A percentile compares a stretch with the other conserved stretches of the same genome.
phyloP scores from a whole-genome alignment of 345 rosid genomes.

The Eucalyptus brandiana region DNA sequence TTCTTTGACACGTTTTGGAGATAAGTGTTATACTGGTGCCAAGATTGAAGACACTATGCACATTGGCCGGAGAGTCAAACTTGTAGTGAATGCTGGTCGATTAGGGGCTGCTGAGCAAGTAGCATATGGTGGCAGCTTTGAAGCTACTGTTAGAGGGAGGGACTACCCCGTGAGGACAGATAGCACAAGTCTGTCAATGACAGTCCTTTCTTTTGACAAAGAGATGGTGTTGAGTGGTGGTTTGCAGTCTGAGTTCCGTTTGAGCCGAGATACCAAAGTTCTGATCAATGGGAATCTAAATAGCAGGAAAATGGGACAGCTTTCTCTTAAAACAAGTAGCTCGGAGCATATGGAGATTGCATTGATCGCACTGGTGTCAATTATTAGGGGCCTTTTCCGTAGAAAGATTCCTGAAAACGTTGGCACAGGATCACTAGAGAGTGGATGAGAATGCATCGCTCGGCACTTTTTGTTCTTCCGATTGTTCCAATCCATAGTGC shows the following conservation, averaged over 20 bases:
- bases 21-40: slow-evolving; percentile 55
- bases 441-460: slow-evolving; percentile 8
- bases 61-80: slow-evolving; percentile 63
- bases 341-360: slow-evolving; percentile 70
- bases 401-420: slow-evolving; percentile 20
- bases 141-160: slow-evolving; percentile 63
- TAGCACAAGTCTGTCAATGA: slow-evolving; percentile 34
- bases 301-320: slow-evolving; percentile 66
- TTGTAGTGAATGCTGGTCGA: slow-evolving; percentile 52
- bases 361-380: slow-evolving; percentile 39
- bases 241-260: slow-evolving; percentile 59
- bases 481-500: not conserved
- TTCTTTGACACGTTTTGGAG: slow-evolving; percentile 47
- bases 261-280: slow-evolving; percentile 37
- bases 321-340: slow-evolving; percentile 51
- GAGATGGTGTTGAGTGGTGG: slow-evolving; percentile 69
- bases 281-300: slow-evolving; percentile 53
- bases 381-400: slow-evolving; percentile 34
- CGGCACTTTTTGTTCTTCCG: not conserved
- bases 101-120: slow-evolving; percentile 49
- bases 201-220: slow-evolving; percentile 51
- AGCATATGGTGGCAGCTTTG: slow-evolving; percentile 70
- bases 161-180: slow-evolving; percentile 75
- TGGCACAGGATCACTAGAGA: slow-evolving; percentile 19
- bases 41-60: slow-evolving; percentile 69